phyloP scores from a whole-genome alignment of 176 grass and related monocot genomes.

The Carex cristatella region DNA sequence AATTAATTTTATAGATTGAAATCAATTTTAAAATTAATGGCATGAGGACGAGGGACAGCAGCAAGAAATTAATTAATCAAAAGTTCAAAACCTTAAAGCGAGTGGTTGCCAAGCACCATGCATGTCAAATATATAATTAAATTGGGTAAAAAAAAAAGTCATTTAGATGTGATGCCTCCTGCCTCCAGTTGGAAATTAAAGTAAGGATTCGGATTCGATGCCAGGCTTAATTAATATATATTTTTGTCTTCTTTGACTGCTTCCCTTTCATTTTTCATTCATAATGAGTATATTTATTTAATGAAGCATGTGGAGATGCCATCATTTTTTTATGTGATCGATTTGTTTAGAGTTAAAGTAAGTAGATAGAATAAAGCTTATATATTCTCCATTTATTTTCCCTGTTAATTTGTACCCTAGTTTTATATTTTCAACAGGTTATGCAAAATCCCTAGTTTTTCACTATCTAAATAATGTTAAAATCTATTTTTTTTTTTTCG shows the following conservation, averaged over 20 bases:
- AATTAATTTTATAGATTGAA: not conserved
- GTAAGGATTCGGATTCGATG: conserved; percentile 2
- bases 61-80: not conserved
- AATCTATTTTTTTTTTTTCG: not conserved
- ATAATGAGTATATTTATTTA: conserved; percentile 4
- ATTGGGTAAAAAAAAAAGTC: not conserved
- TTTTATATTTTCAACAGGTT: not conserved
- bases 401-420: not conserved
- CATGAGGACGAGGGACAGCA: not conserved
- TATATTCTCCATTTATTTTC: not conserved
- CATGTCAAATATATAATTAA: conserved; percentile 4
- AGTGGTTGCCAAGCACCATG: conserved; percentile 1
- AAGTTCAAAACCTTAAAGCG: not conserved
- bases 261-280: not conserved
- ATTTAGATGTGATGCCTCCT: not conserved
- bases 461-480: not conserved
- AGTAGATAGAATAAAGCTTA: not conserved
- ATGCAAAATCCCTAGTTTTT: not conserved
- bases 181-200: conserved; percentile 14
- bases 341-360: not conserved
- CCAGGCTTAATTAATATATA: not conserved
- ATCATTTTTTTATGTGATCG: not conserved
- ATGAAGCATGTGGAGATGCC: not conserved
- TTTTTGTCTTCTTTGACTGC: not conserved
- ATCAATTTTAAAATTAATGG: not conserved